Evolutionary conservation across 495 filamentous ascomycete species (phyloP).

Genomic region (Podospora fimiseda): DNA sequence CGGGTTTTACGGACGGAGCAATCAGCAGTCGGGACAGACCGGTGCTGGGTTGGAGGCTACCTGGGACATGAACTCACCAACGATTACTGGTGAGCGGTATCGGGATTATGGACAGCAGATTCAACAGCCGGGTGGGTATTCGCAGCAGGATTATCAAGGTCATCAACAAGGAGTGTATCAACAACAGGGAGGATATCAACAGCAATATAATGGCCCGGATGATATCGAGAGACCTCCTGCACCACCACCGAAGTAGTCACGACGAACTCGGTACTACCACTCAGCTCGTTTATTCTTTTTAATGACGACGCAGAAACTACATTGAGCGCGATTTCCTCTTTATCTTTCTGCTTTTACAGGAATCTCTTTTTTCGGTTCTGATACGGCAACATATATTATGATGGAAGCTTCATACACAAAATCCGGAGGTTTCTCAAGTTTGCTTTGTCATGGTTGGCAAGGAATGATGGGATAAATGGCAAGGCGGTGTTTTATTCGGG

Average conservation of each 20-base stretch:
- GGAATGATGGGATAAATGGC: no score
- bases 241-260: neutral
- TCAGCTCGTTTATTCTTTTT: no score
- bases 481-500: no score
- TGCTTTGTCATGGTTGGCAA: no score
- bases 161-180: neutral
- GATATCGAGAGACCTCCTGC: neutral
- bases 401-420: no score
- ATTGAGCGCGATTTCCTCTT: no score
- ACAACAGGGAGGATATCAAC: neutral
- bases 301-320: no score
- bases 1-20: conserved; percentile 30
- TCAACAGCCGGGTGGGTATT: neutral
- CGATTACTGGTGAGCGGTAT: neutral
- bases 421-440: no score
- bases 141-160: neutral
- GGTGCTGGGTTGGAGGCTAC: conserved; percentile 15
- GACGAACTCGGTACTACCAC: no score
- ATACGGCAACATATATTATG: no score
- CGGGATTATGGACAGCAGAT: neutral
- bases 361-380: no score
- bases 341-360: no score
- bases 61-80: conserved; percentile 15
- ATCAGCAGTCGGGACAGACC: conserved; percentile 29
- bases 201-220: neutral